phyloP scores from a whole-genome alignment of 2,329 filamentous ascomycete genomes.

The Trichoderma oligosporum region DNA sequence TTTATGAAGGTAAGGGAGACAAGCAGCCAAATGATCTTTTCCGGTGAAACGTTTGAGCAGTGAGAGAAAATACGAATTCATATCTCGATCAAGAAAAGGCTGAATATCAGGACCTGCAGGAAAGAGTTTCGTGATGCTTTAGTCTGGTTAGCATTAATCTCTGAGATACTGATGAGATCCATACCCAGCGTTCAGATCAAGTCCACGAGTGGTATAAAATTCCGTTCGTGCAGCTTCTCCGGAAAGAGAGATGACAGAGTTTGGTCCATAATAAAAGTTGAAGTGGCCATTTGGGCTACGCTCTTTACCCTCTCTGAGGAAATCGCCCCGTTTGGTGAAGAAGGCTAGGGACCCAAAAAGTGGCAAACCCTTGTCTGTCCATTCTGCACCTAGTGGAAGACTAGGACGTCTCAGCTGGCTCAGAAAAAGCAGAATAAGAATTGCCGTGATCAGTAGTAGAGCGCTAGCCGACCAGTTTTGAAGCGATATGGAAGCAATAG shows the following conservation, averaged over 20 bases:
- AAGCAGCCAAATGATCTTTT: slow-evolving; percentile 36
- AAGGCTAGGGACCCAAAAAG: slow-evolving; percentile 43
- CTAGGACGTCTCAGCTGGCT: slow-evolving; percentile 21
- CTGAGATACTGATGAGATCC: neutral
- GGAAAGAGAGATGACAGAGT: slow-evolving; percentile 43
- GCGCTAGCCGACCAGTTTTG: slow-evolving; percentile 18
- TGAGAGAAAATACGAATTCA: slow-evolving; percentile 28
- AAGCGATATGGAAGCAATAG: slow-evolving; percentile 10
- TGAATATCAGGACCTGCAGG: slow-evolving; percentile 29
- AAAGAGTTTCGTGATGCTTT: slow-evolving; percentile 32
- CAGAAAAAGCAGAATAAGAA: slow-evolving; percentile 1
- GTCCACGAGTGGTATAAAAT: slow-evolving; percentile 44
- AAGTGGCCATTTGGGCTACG: slow-evolving; percentile 42
- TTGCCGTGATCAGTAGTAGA: slow-evolving; percentile 14
- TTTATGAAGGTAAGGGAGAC: slow-evolving; percentile 40
- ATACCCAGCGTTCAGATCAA: slow-evolving; percentile 44
- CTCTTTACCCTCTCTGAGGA: slow-evolving; percentile 35
- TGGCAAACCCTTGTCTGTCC: slow-evolving; percentile 33
- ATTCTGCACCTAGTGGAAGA: slow-evolving; percentile 28
- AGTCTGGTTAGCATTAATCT: neutral
- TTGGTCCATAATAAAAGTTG: slow-evolving; percentile 45
- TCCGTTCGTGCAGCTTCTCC: slow-evolving; percentile 40
- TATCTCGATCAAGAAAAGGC: slow-evolving; percentile 23
- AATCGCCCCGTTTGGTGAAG: slow-evolving; percentile 45
- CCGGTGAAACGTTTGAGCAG: slow-evolving; percentile 36